These are phyloP conservation scores for Leccinum griseonigrum DNA, from an alignment of 1,284 basidiomycete species.

Conservation along the genomic window DNA sequence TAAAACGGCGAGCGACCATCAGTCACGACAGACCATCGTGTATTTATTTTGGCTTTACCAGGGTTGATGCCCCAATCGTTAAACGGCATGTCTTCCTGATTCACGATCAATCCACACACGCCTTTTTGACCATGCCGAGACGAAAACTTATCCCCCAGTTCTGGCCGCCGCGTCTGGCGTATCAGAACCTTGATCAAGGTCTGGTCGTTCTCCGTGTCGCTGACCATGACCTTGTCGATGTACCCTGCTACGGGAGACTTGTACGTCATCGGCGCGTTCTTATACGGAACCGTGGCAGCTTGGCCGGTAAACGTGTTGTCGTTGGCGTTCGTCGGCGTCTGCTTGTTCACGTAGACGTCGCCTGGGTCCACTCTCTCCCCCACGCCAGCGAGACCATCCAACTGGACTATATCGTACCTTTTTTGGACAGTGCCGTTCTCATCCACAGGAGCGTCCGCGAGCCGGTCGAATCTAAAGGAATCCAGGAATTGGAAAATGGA, in stretches of 20 bases:
- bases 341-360: conserved; percentile 97
- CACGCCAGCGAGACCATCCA: conserved; percentile 92
- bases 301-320: conserved; percentile 82
- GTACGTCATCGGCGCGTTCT: conserved; percentile 87
- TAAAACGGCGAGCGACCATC: conserved; percentile 27
- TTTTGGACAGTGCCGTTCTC: conserved; percentile 78
- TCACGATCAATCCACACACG: conserved; percentile 97
- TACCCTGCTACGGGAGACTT: conserved; percentile 92
- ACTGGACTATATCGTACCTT: conserved; percentile 88
- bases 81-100: conserved; percentile 99
- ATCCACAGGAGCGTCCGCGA: conserved; percentile 89
- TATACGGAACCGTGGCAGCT: conserved; percentile 79
- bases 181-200: conserved; percentile 99
- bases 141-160: conserved; percentile 98
- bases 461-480: conserved; percentile 75
- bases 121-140: conserved; percentile 99
- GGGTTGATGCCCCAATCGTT: conserved; percentile 96
- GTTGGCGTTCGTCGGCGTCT: conserved; percentile 89
- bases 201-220: conserved; percentile 93
- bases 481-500: conserved; percentile 5
- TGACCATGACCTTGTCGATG: conserved; percentile 98
- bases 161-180: conserved; percentile 94
- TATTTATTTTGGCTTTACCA: conserved; percentile 41
- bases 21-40: not conserved
- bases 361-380: conserved; percentile 93